Evolutionary conservation across 1,284 basidiomycete genomes (phyloP).

Genomic region (Tilletia caries): DNA sequence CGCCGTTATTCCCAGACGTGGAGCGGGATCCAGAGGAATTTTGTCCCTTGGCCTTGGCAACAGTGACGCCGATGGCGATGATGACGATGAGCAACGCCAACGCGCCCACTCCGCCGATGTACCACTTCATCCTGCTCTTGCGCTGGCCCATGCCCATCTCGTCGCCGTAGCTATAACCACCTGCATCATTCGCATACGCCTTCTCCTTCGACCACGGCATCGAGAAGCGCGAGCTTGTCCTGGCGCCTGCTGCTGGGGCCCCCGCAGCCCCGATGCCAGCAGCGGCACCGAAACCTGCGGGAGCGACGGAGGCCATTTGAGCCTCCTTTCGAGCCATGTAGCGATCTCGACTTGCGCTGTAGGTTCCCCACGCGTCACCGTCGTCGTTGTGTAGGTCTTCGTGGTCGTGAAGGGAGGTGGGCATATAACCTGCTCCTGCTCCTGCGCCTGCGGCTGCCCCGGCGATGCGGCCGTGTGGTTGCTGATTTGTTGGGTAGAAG

Average conservation of each 20-base stretch:
- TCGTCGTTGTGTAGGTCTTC: conserved; percentile 8
- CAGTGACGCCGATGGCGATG: conserved; percentile 30
- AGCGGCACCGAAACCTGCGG: background rate
- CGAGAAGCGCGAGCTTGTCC: background rate
- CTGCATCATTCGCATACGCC: conserved; percentile 20
- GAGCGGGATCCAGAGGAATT: conserved; percentile 17
- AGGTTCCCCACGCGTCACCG: conserved; percentile 24
- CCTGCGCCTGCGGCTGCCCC: background rate
- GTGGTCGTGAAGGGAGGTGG: conserved; percentile 13
- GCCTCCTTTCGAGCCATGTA: conserved; percentile 34
- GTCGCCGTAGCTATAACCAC: background rate
- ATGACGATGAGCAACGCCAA: conserved; percentile 22
- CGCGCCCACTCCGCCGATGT: conserved; percentile 19
- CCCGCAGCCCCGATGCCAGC: background rate
- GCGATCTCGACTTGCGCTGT: conserved; percentile 26
- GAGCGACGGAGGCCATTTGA: background rate
- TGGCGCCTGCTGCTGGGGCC: background rate
- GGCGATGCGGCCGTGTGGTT: background rate
- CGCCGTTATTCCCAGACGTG: conserved; percentile 6
- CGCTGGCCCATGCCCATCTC: conserved; percentile 1
- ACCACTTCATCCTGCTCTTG: conserved; percentile 24
- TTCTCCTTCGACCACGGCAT: background rate
- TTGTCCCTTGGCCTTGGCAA: conserved; percentile 14
- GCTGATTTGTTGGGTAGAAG: background rate
- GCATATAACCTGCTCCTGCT: background rate